A percentile compares a stretch with the other conserved stretches of the same genome.
Evolutionary conservation across 441 rosid species (phyloP).

Genomic region (Aquilaria agallochum): DNA sequence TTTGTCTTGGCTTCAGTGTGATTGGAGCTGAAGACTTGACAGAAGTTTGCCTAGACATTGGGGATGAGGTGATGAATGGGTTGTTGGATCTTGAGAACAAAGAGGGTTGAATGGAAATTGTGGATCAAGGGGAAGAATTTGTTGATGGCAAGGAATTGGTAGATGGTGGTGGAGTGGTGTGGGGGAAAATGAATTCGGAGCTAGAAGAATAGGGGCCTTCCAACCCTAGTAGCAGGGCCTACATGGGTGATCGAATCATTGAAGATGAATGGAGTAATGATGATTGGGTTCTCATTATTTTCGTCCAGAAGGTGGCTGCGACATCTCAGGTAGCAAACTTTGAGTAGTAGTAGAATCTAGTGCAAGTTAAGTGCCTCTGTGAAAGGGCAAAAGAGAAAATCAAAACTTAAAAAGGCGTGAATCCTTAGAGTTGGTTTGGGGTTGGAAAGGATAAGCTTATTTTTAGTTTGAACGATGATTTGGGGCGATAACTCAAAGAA

Average conservation of each 20-base stretch:
- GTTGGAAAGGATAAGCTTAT: too few species aligned
- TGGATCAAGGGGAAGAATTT: slow-evolving; percentile 3
- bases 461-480: too few species aligned
- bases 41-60: not conserved
- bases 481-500: too few species aligned
- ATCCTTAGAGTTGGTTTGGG: too few species aligned
- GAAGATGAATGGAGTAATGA: too few species aligned
- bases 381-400: too few species aligned
- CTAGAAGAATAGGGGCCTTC: slow-evolving; percentile 53
- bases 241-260: slow-evolving; percentile 49
- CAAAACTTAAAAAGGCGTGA: too few species aligned
- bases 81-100: slow-evolving; percentile 21
- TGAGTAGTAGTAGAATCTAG: too few species aligned
- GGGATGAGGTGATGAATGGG: slow-evolving; percentile 15
- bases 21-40: slow-evolving; percentile 20
- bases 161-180: slow-evolving; percentile 22
- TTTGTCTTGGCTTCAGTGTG: not conserved
- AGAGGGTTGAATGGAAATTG: slow-evolving; percentile 2
- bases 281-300: too few species aligned
- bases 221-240: slow-evolving; percentile 93
- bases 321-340: too few species aligned
- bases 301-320: too few species aligned
- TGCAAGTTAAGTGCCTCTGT: too few species aligned
- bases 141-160: slow-evolving; percentile 8
- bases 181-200: slow-evolving; percentile 40